phyloP scores from a whole-genome alignment of 345 rosid genomes.

The Pelargonium nanum region DNA sequence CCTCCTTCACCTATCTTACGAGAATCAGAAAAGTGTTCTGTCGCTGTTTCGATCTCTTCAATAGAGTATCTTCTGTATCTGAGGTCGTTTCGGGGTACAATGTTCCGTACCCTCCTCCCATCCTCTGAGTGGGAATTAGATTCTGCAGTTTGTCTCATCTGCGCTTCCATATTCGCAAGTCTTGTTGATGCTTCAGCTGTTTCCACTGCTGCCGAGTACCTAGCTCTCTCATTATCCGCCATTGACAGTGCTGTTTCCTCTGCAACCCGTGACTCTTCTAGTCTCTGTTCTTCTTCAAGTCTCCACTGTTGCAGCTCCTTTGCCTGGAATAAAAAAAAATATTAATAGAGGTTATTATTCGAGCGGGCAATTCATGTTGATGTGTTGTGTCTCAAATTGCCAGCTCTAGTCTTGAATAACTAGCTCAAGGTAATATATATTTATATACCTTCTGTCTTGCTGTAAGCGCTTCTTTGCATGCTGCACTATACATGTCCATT shows the following conservation, averaged over 20 bases:
- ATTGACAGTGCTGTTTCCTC: slow-evolving; percentile 55
- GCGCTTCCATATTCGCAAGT: slow-evolving; percentile 51
- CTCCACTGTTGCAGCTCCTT: slow-evolving; percentile 55
- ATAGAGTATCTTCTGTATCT: slow-evolving; percentile 65
- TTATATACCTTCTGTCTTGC: slow-evolving; percentile 66
- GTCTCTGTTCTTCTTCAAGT: slow-evolving; percentile 44
- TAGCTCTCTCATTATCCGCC: slow-evolving; percentile 54
- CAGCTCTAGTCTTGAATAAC: too few relatives aligned
- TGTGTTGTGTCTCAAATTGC: too few relatives aligned
- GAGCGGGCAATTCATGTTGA: background rate
- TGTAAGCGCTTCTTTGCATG: slow-evolving; percentile 76
- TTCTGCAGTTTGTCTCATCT: slow-evolving; percentile 40
- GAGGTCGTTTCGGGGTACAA: slow-evolving; percentile 18
- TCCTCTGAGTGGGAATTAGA: slow-evolving; percentile 39
- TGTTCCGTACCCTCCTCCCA: slow-evolving; percentile 21
- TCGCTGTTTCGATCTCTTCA: slow-evolving; percentile 75
- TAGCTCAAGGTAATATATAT: too few relatives aligned
- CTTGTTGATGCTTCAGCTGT: slow-evolving; percentile 58
- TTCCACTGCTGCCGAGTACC: slow-evolving; percentile 51
- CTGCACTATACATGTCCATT: slow-evolving; percentile 66
- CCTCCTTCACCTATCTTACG: slow-evolving; percentile 91
- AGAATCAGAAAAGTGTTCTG: slow-evolving; percentile 37
- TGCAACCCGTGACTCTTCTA: slow-evolving; percentile 48
- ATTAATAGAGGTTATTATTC: background rate
- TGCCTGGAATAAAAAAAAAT: slow-evolving; percentile 32